Evolutionary conservation across 768 basidiomycete genomes (phyloP).

Genomic region (Russula sp.): DNA sequence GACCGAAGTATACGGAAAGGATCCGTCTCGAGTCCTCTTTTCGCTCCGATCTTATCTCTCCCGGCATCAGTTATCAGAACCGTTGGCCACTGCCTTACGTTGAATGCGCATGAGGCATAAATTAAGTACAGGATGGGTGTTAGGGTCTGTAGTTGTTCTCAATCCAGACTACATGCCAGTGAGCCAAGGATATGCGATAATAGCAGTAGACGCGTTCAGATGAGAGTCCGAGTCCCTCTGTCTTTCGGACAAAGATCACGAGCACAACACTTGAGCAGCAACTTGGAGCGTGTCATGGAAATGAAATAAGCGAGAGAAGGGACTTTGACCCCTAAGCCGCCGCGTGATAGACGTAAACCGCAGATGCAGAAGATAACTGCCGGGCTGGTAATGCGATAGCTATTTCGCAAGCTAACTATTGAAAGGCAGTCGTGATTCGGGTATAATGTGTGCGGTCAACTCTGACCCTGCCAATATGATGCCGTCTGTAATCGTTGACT

Average conservation of each 20-base stretch:
- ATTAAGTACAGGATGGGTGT: not conserved
- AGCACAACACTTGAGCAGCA: not conserved
- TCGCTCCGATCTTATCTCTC: not conserved
- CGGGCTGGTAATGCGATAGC: not conserved
- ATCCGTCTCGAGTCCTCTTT: not conserved
- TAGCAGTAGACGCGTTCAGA: not conserved
- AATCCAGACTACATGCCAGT: not conserved
- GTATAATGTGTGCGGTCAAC: no score
- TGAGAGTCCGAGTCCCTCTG: not conserved
- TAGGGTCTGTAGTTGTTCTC: no score
- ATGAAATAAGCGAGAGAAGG: not conserved
- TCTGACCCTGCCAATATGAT: not conserved
- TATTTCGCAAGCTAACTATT: not conserved
- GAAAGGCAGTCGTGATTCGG: not conserved
- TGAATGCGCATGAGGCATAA: not conserved
- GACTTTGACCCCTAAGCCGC: not conserved
- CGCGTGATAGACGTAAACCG: not conserved
- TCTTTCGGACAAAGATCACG: not conserved
- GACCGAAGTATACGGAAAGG: not conserved
- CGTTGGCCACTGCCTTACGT: not conserved
- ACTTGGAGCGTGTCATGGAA: not conserved
- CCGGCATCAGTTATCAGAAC: not conserved
- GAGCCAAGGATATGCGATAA: not conserved
- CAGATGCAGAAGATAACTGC: not conserved
- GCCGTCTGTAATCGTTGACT: not conserved